Percentiles rank a stretch among this genome's conserved stretches.
These are phyloP conservation scores for Coemansia sp. DNA, from an alignment of 192 early-diverging fungal genomes.

Conservation along the genomic window DNA sequence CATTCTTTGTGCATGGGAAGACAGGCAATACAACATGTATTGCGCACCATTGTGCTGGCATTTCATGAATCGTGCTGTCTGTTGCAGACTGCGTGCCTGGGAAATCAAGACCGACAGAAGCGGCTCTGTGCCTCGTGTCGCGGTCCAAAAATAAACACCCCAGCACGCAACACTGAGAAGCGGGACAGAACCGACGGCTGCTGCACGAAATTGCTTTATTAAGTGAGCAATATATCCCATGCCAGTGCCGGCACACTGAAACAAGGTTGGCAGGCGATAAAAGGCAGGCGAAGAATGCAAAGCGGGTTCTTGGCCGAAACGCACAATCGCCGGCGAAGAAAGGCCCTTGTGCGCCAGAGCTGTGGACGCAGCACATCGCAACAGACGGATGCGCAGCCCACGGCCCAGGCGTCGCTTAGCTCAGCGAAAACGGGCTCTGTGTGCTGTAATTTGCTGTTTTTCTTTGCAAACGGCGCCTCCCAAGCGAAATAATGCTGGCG, in stretches of 20 bases:
- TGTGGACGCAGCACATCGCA: neutral
- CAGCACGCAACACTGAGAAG: neutral
- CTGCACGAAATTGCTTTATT: neutral
- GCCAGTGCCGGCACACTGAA: neutral
- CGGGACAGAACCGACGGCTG: neutral
- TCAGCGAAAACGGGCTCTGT: neutral
- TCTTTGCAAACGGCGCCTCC: neutral
- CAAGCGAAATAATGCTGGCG: neutral
- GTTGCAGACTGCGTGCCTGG: neutral
- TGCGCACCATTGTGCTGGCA: neutral
- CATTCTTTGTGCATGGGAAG: slow-evolving; percentile 7
- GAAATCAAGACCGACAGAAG: neutral
- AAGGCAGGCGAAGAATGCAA: no score
- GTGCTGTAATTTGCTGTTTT: no score
- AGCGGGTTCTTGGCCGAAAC: no score
- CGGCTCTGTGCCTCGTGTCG: neutral
- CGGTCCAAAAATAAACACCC: neutral
- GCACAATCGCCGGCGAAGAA: no score
- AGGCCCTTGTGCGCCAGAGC: neutral
- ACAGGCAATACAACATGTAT: neutral
- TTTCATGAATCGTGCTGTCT: neutral
- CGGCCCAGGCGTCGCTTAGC: neutral
- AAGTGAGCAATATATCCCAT: neutral
- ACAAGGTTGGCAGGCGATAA: no score
- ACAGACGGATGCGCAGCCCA: neutral